phyloP scores from a whole-genome alignment of 1,284 basidiomycete species.

The Ceratobasidium papillatum region DNA sequence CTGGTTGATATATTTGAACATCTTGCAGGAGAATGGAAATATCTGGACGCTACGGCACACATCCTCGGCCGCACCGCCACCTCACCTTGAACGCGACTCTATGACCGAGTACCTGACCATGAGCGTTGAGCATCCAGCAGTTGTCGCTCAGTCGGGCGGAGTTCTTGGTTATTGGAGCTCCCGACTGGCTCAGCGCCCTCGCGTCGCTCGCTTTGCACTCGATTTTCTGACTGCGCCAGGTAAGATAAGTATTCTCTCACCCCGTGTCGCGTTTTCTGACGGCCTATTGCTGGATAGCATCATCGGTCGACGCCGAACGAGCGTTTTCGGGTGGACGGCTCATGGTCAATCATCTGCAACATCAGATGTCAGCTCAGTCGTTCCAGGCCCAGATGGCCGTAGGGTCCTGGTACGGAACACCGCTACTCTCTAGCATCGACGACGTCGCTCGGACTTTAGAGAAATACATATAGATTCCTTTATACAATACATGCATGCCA shows the following conservation, averaged over 20 bases:
- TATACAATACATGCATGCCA: not conserved
- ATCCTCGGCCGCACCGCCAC: not conserved
- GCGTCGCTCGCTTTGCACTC: constrained; percentile 8
- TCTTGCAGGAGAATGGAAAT: not conserved
- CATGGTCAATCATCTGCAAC: constrained; percentile 16
- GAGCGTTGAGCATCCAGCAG: not conserved
- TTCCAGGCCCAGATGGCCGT: constrained; percentile 20
- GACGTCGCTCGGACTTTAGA: not conserved
- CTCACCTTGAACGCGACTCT: not conserved
- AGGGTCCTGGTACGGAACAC: constrained; percentile 6
- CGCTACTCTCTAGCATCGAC: not conserved
- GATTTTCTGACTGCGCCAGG: constrained; percentile 18
- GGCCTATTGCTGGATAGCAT: not conserved
- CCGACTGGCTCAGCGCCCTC: constrained; percentile 4
- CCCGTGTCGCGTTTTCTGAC: not conserved
- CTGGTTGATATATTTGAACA: not conserved
- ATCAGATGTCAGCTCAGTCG: constrained; percentile 9
- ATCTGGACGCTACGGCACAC: not conserved
- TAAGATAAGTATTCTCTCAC: no score
- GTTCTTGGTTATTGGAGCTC: not conserved
- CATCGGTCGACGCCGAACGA: constrained; percentile 12
- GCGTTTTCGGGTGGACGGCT: not conserved
- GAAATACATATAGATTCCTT: constrained; percentile 1
- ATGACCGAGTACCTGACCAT: not conserved
- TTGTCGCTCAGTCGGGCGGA: not conserved